A percentile compares a stretch with the other conserved stretches of the same genome.
Conservation (phyloP, 78 protist species). For the Tieghemostelium lacteum region DNA sequence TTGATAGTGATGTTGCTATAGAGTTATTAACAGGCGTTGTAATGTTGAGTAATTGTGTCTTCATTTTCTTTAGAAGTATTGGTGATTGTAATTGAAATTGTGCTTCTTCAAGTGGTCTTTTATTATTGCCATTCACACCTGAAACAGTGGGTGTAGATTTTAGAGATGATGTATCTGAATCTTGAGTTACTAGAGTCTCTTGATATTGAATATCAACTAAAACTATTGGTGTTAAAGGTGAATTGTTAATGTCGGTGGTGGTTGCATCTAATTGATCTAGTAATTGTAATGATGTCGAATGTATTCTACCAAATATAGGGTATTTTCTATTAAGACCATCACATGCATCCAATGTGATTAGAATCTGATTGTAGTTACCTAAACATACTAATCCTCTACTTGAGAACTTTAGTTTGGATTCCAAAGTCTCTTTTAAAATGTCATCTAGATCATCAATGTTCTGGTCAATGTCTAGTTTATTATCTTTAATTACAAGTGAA, state of each 20-base stretch:
- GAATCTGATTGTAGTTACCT: slow-evolving; percentile 19
- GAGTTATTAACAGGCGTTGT: neutral
- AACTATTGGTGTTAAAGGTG: neutral
- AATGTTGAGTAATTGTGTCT: neutral
- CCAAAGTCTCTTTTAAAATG: neutral
- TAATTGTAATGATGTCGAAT: neutral
- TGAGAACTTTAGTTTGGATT: neutral
- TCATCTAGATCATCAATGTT: neutral
- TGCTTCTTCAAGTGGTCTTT: neutral
- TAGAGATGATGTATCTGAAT: neutral
- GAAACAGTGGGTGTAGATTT: neutral
- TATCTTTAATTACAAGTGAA: neutral
- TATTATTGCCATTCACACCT: neutral
- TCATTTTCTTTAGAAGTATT: neutral
- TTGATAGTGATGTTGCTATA: neutral
- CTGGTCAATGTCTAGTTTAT: neutral
- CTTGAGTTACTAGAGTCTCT: neutral
- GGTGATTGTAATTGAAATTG: neutral
- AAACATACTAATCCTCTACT: neutral
- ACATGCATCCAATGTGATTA: slow-evolving; percentile 17
- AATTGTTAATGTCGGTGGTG: neutral
- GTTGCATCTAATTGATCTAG: neutral
- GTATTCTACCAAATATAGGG: slow-evolving; percentile 10
- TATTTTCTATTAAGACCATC: slow-evolving; percentile 29
- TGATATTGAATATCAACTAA: neutral